Base-by-base conservation (phyloP, 768 basidiomycete genomes). In the Phaffia australis region DNA sequence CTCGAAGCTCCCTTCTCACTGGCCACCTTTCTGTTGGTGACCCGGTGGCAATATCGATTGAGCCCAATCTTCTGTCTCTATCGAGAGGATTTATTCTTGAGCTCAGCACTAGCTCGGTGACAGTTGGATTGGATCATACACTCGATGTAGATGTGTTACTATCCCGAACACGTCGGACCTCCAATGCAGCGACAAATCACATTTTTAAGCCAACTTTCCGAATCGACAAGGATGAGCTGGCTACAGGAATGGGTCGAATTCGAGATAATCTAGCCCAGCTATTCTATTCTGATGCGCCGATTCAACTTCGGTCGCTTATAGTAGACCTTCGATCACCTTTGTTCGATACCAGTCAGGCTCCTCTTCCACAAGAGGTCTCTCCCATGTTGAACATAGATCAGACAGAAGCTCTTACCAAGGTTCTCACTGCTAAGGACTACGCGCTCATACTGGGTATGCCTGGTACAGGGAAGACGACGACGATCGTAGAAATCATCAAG, bases 381-480 rank as follows among this genome's bases (percentile, higher is more conserved):
- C 74, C 9, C 70, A 77, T 51, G 14, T 78, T 97, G 21, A 97
- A 97, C 72, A 70, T 75, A 0, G 84, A 84, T 64, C 95, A 99
- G 77, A 70, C 78, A 72, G 71, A 75, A 8, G 94, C 93, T 1
- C 81, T 94, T 75, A 75, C 77, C 25, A 87, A 84, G 71, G 88
- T 87, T 2, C 74, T 98, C 29, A 78, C 80, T 7, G 90, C 95
- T 1, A 79, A 83, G 65, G 92, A 99, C 75, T 99, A 97, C 74
- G 87, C 93, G 0, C 78, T 98, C 65, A 83, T 99, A 30, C 80
- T 98, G 8, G 95, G 95, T 19, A 97, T 98, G 95, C 95, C 95
- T 9, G 95, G 95, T 0, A 98, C 94, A 4, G 94, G 95, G 9
- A 99, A 99, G 78, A 95, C 94, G 52, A 94, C 91, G 0, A 87